Evolutionary conservation across 495 filamentous ascomycete genomes (phyloP), one percentile per base, ranked within the genome.

Genomic region (Hyaloscypha hepaticicola): DNA sequence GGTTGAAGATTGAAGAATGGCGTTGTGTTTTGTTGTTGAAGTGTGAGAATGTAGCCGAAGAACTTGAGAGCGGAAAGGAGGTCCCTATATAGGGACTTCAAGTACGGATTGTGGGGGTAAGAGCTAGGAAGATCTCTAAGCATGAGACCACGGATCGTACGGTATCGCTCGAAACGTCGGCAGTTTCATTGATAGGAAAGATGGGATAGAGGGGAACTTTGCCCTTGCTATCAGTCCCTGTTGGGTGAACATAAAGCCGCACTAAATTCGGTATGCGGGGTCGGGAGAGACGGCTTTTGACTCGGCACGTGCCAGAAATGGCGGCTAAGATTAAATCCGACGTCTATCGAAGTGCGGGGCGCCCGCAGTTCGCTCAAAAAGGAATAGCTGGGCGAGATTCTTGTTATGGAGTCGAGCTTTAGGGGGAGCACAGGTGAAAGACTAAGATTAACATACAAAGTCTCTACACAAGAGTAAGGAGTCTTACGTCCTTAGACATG

Each of bases 181-280:
- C 28, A 56, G 53, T 29, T 56, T 33, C 26, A 24, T 16, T 31
- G 50, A 61, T 16, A 28, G n/a, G 31, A 25, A 27, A 22, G 21
- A 28, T 26, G 50, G 38, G 0, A 51, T 24, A 5, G 48, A 22
- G 25, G n/a, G 21, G 48, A 34, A 28, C n/a, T 62, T 24, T 28
- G 27, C 5, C n/a, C 12, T 11, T 27, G 45, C 51, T 21, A 51
- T 60, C 38, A 29, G 45, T 21, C 5, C 24, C 38, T 25, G 31
- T 60, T 60, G 60, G 60, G 7, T 53, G 26, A 62, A 62, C 45
- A 62, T 34, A 62, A 7, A 62, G 48, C 60, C 60, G 60, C 28
- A 50, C 34, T 25, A 56, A 2, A 31, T 25, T 56, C n/a, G 50
- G 58, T 16, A 45, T 60, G 58, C 58, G 58, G 58, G 38, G 38